These are phyloP conservation scores for Metarhizium brunneum DNA, from an alignment of 2,329 filamentous ascomycete genomes.

Conservation along the genomic window DNA sequence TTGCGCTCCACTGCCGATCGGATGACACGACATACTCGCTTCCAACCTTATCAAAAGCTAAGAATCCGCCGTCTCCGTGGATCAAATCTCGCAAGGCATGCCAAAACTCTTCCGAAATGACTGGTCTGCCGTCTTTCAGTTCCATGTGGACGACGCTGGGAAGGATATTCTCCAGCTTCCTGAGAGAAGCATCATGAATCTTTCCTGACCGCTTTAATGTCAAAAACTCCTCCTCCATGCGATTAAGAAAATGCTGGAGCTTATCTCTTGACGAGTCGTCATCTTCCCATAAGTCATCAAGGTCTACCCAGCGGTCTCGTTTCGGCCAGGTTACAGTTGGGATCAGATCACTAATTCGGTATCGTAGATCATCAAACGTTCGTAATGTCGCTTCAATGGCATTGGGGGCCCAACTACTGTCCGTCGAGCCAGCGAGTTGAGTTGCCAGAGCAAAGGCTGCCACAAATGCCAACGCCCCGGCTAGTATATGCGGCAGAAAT, in stretches of 20 bases:
- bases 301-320: conserved; percentile 11
- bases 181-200: conserved; percentile 27
- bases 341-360: conserved; percentile 14
- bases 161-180: conserved; percentile 38
- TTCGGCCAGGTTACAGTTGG: conserved; percentile 19
- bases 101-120: conserved; percentile 58
- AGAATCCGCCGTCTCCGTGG: conserved; percentile 34
- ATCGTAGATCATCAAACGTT: conserved; percentile 5
- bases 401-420: conserved; percentile 6
- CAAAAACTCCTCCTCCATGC: conserved; percentile 21
- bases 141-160: conserved; percentile 49
- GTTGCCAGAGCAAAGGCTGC: conserved; percentile 5
- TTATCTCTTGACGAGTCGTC: conserved; percentile 11
- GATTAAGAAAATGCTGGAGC: conserved; percentile 14
- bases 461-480: conserved; percentile 4
- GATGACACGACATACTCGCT: conserved; percentile 30
- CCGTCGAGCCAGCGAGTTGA: background rate
- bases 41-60: conserved; percentile 33
- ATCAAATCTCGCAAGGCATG: conserved; percentile 50
- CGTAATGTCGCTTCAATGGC: conserved; percentile 1
- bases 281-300: conserved; percentile 10
- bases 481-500: conserved; percentile 5
- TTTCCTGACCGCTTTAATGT: conserved; percentile 19
- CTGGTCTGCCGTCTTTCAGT: conserved; percentile 38
- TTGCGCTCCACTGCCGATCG: conserved; percentile 37